Base-by-base conservation (phyloP, 2,329 filamentous ascomycete genomes). In the Penicillium sp. region DNA sequence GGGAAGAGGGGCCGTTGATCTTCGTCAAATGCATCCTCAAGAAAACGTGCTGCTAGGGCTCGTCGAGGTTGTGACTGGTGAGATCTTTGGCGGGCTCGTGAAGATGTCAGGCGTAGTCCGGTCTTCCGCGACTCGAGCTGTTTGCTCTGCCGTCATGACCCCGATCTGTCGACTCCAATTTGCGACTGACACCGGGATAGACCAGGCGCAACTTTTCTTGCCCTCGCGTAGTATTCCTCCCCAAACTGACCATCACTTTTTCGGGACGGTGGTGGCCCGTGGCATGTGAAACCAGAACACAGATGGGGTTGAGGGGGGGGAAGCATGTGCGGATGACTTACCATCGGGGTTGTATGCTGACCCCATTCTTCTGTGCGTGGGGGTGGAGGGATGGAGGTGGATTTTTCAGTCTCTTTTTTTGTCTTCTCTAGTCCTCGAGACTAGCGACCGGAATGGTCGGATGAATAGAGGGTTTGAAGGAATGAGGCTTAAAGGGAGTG, bases 331-430 rank as follows among this genome's bases (percentile, higher is more conserved):
- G 56, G 59, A 57, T 63, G 56, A 78, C 76, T 77, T 64, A 78
- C 76, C 76, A 77, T 78, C 74, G 60, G 71, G 65, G 64, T 73
- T 71, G 62, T 71, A 72, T 63, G 71, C 66, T 64, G 70, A 71
- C 67, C 75, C 74, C 72, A 76, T 77, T 68, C 65, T 68, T 62
- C 55, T 30, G 22, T 19, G 56, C 13, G 16, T 38, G 38, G 40
- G 14, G 52, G 38, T 22, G 28, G 6, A 48, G 51, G 26, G 26
- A 45, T 38, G 52, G 22, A 58, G 19, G 38, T 19, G 30, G 40
- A 10, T 10, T 52, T 30, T 45, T 53, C 43, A 28, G 38, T 55
- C 42, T 19, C 61, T 63, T 55, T 35, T 30, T 19, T 10, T 30
- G 14, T 43, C 38, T 26, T 42, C 25, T 16, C 38, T 54, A 19